Conservation (phyloP, 805 yeast species). For the Pichia ethanolica region DNA sequence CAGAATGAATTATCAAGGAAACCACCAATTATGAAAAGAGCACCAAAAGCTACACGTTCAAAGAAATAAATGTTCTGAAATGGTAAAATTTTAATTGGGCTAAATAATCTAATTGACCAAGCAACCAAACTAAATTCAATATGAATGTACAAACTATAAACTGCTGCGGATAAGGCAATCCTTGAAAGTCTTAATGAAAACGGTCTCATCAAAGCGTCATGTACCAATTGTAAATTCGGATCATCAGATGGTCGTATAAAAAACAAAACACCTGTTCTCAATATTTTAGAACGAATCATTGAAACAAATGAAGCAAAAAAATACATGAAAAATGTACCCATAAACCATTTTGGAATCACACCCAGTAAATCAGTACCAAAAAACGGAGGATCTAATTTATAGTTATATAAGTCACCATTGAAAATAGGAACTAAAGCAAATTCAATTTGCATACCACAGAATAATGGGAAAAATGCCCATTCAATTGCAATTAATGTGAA, state of each 20-base stretch:
- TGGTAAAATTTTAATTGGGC: constrained; percentile 28
- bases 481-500: constrained; percentile 70
- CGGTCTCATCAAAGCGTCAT: constrained; percentile 79
- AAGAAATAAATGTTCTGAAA: constrained; percentile 3
- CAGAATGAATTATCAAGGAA: constrained; percentile 1
- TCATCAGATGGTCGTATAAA: constrained; percentile 94
- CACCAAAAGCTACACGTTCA: constrained; percentile 7
- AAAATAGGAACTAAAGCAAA: constrained; percentile 58
- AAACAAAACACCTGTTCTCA: constrained; percentile 84
- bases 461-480: constrained; percentile 75
- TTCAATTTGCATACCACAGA: constrained; percentile 75
- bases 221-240: constrained; percentile 77
- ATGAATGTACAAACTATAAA: constrained; percentile 65
- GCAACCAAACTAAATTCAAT: constrained; percentile 68
- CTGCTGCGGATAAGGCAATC: constrained; percentile 62
- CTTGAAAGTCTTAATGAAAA: constrained; percentile 65
- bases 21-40: constrained; percentile 5
- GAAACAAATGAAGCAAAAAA: constrained; percentile 80
- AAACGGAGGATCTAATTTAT: constrained; percentile 8
- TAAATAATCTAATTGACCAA: constrained; percentile 35
- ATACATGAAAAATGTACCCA: constrained; percentile 84
- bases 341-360: constrained; percentile 39
- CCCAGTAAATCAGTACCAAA: background rate
- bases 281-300: constrained; percentile 62
- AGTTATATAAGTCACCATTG: constrained; percentile 12